These are phyloP conservation scores for Urochloa ruziziensis DNA, from an alignment of 176 grass and related monocot species.

Conservation along the genomic window DNA sequence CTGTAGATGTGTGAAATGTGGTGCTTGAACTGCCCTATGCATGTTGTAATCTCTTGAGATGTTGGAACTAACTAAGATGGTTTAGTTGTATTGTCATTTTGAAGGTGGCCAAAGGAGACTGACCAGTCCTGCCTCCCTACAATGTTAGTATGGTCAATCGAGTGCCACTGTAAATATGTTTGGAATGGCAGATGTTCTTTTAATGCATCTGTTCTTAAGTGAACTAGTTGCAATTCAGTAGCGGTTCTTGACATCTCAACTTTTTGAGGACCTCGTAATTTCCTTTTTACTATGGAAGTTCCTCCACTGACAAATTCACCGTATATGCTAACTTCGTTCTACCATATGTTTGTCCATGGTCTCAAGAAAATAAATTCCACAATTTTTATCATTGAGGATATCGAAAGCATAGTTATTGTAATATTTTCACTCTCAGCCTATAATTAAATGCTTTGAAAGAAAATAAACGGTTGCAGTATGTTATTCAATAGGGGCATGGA, in stretches of 20 bases:
- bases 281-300: neutral
- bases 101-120: neutral
- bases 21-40: neutral
- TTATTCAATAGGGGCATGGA: neutral
- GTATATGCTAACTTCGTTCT: neutral
- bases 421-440: neutral
- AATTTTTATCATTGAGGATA: neutral
- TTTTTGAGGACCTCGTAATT: too few species aligned
- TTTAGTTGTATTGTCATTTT: too few species aligned
- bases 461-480: neutral
- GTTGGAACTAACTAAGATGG: neutral
- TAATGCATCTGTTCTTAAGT: neutral
- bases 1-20: neutral
- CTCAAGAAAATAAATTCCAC: neutral
- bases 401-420: neutral
- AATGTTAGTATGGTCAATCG: neutral
- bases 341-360: neutral
- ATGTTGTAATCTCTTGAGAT: conserved; percentile 4
- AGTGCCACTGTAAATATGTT: neutral
- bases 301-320: neutral
- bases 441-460: neutral
- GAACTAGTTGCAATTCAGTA: neutral
- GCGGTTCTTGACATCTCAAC: neutral
- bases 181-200: neutral
- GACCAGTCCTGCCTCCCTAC: neutral